phyloP scores from a whole-genome alignment of 768 basidiomycete species.

The Brasilioporus rufonigricans region DNA sequence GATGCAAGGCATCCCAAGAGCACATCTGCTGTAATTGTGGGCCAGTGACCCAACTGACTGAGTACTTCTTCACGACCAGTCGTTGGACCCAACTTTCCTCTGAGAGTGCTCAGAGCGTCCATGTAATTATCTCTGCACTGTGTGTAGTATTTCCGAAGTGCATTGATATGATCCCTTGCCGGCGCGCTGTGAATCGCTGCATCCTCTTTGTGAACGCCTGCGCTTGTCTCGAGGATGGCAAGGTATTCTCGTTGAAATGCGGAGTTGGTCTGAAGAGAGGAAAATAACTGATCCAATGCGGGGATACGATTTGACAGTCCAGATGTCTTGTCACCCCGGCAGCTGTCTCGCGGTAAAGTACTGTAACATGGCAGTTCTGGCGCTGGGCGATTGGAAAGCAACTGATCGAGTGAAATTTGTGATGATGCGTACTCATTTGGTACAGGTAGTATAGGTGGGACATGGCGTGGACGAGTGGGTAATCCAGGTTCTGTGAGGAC shows the following conservation, averaged over 20 bases:
- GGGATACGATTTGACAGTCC: not conserved
- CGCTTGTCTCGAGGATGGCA: not conserved
- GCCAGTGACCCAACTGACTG: not conserved
- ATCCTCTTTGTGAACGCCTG: not conserved
- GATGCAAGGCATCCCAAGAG: not conserved
- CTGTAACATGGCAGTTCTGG: not conserved
- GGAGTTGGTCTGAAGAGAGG: not conserved
- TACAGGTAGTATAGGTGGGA: not conserved
- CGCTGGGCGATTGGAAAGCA: not conserved
- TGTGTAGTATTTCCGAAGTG: not conserved
- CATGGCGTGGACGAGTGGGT: not conserved
- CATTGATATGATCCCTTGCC: not conserved
- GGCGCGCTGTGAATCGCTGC: not conserved
- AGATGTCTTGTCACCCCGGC: not conserved
- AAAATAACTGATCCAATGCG: not conserved
- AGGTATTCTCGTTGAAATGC: not conserved
- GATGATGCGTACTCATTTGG: not conserved
- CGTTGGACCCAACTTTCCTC: not conserved
- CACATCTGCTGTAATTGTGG: not conserved
- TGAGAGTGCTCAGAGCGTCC: not conserved
- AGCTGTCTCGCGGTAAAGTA: not conserved
- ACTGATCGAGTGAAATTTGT: not conserved
- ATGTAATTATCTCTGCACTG: not conserved
- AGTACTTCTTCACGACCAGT: not conserved
- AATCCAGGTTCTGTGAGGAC: not conserved